Evolutionary conservation across 805 yeast species (phyloP).

Genomic region (Candida germanica): DNA sequence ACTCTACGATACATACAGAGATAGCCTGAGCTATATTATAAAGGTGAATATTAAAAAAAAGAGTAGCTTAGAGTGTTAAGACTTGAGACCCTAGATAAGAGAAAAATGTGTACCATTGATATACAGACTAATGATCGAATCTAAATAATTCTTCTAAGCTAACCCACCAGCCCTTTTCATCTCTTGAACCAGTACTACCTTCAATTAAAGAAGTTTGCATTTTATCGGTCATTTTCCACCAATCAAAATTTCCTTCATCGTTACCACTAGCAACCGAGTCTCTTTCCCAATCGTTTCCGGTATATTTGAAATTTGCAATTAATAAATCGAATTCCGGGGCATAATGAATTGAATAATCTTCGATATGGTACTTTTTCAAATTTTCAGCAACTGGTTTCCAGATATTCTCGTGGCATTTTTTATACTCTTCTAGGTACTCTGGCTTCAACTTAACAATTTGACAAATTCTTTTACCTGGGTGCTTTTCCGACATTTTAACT

Average conservation of each 20-base stretch:
- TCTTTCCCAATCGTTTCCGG: constrained; percentile 35
- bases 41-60: too few species aligned
- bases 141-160: constrained; percentile 37
- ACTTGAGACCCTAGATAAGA: too few species aligned
- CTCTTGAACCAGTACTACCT: constrained; percentile 35
- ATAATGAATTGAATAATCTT: constrained; percentile 40
- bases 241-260: constrained; percentile 35
- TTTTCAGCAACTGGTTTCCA: constrained; percentile 29
- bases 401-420: constrained; percentile 26
- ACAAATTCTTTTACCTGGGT: constrained; percentile 37
- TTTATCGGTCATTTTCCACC: constrained; percentile 40
- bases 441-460: constrained; percentile 39
- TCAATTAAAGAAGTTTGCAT: constrained; percentile 38
- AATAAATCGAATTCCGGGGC: constrained; percentile 25
- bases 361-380: constrained; percentile 33
- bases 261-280: constrained; percentile 30
- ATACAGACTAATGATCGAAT: constrained; percentile 23
- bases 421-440: constrained; percentile 36
- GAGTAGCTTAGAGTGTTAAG: too few species aligned
- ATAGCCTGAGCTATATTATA: too few species aligned
- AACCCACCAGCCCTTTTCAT: constrained; percentile 40
- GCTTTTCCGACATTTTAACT: constrained; percentile 28
- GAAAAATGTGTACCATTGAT: too few species aligned
- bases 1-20: too few species aligned
- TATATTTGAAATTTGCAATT: constrained; percentile 36